phyloP scores from a whole-genome alignment of 768 basidiomycete species.

The Russula foetens region DNA sequence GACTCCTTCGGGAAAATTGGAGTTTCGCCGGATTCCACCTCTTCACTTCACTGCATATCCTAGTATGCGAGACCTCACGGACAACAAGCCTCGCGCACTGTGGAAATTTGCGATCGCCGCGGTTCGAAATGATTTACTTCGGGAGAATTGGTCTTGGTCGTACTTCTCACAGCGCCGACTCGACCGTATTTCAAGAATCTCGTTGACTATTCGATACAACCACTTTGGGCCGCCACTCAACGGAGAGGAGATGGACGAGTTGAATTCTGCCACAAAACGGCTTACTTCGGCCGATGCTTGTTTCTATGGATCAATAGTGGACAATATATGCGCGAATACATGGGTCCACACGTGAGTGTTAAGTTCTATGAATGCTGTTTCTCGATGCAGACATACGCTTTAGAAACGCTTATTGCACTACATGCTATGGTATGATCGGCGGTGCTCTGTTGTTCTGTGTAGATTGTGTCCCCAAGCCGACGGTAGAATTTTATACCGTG shows the following conservation, averaged over 20 bases:
- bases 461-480: conserved; percentile 22
- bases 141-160: conserved; percentile 25
- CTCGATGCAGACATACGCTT: background rate
- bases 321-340: conserved; percentile 20
- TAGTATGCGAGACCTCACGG: conserved; percentile 18
- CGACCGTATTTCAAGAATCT: conserved; percentile 22
- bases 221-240: conserved; percentile 20
- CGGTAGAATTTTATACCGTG: conserved; percentile 18
- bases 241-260: conserved; percentile 17
- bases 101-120: conserved; percentile 28
- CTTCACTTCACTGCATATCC: conserved; percentile 23
- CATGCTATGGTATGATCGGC: conserved; percentile 23
- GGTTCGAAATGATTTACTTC: conserved; percentile 20
- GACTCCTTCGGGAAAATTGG: conserved; percentile 7
- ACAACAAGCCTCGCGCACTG: conserved; percentile 23
- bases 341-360: conserved; percentile 20
- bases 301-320: conserved; percentile 21
- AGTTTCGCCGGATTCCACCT: conserved; percentile 24
- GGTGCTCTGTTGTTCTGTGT: conserved; percentile 28
- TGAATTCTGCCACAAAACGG: conserved; percentile 12
- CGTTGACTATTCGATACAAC: conserved; percentile 22
- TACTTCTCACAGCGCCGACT: conserved; percentile 27
- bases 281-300: conserved; percentile 23
- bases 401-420: conserved; percentile 22
- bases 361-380: background rate